A percentile compares a stretch with the other conserved stretches of the same genome.
Conservation (phyloP, 352 stramenopile species). For the Globisporangium canariense region DNA sequence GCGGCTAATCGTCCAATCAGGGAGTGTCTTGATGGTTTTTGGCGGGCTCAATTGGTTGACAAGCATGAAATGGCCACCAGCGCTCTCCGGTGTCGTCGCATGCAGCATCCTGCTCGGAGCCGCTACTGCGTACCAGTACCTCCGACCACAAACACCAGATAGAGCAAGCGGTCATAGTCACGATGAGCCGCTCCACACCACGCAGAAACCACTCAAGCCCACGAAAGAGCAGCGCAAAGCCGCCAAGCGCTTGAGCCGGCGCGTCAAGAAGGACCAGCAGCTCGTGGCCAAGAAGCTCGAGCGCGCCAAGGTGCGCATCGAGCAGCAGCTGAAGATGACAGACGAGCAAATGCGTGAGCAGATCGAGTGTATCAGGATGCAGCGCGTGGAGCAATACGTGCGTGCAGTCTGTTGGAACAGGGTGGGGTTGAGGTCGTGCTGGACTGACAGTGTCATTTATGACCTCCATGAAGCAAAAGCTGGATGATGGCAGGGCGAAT, state of each 20-base stretch:
- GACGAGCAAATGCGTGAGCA: constrained; percentile 43
- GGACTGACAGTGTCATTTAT: neutral
- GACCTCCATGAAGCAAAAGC: constrained; percentile 54
- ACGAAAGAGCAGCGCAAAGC: constrained; percentile 19
- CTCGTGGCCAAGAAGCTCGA: constrained; percentile 25
- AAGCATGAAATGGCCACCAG: constrained; percentile 8
- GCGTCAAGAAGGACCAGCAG: constrained; percentile 30
- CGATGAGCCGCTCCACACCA: neutral
- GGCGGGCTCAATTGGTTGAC: neutral
- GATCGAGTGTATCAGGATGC: constrained; percentile 62
- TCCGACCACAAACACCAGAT: neutral
- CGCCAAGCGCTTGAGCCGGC: constrained; percentile 18
- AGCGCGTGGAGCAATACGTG: constrained; percentile 76
- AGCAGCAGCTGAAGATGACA: constrained; percentile 26
- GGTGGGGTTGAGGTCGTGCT: too few relatives aligned
- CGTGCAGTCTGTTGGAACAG: constrained; percentile 10
- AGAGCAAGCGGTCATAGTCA: neutral
- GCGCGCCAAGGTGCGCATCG: constrained; percentile 8
- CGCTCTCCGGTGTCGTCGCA: neutral
- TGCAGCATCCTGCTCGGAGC: neutral
- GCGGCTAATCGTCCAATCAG: neutral
- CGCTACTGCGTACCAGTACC: neutral
- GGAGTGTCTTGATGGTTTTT: neutral
- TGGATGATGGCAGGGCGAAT: constrained; percentile 35
- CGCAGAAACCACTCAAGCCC: constrained; percentile 8